Base-by-base conservation (phyloP, 345 rosid species). In the Viola odorata region DNA sequence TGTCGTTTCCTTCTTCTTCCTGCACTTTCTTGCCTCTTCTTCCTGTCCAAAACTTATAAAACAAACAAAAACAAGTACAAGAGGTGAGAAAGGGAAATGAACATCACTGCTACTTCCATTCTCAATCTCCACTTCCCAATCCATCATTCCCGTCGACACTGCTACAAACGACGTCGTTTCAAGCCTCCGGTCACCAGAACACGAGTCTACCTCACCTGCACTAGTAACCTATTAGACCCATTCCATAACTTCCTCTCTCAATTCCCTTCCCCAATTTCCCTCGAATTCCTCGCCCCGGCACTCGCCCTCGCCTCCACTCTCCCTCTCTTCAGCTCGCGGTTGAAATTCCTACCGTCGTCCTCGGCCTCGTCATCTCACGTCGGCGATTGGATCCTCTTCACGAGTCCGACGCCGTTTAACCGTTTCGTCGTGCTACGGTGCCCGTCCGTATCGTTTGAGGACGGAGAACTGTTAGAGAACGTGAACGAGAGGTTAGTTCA, bases 401-500 rank as follows among this genome's bases (percentile, higher is more conserved):
- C 91, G 50, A 81, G 79, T 36, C 98, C 96, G 45, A 85, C 98
- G 61, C 91, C 96, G 70, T 92, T 92, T 71, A 92, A 85, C 57
- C 86, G 96, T 45, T 92, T 87, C 70, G 96, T 89, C 59, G 61
- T 89, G 54, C 82, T 87, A 14, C 85, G 98, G 0, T 92, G 98
- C 79, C 89, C 95, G 9, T 85, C 91, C 3, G 58, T 92, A 52
- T 77, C 87, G 3, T 80, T 87, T 52, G 72, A 81, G 45, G 75
- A 78, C 45, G 58, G 63, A 49, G 86, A 81, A 59, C 45, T 81
- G 50, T 62, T 73, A 16, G 91, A 83, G 66, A 81, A 79, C 15
- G 77, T 86, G 38, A 84, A 78, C 61, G 85, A 87, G 73, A 82
- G 77, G 77, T 78, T 92, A 32, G 79, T 92, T 11, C 72, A 80